Percentiles rank a stretch among this genome's conserved stretches.
These are phyloP conservation scores for Heimioporus retisporus DNA, from an alignment of 1,284 basidiomycete species.

Conservation along the genomic window DNA sequence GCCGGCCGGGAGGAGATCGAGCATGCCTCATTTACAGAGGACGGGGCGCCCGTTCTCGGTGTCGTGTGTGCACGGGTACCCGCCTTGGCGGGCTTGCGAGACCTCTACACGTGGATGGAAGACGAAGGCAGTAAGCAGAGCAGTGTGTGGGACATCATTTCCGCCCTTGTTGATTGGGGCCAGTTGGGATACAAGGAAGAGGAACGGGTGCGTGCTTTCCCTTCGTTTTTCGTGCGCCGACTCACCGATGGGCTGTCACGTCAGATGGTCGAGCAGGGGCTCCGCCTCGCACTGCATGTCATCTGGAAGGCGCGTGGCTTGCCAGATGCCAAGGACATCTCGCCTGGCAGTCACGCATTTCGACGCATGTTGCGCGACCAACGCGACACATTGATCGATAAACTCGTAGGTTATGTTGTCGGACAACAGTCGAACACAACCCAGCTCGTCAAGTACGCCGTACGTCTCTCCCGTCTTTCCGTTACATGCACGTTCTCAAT, in stretches of 20 bases:
- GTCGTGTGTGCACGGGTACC: conserved; percentile 82
- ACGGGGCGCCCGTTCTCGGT: conserved; percentile 80
- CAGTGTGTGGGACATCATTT: conserved; percentile 90
- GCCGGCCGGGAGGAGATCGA: conserved; percentile 88
- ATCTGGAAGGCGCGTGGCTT: conserved; percentile 85
- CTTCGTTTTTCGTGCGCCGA: too few species aligned
- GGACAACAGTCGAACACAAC: conserved; percentile 87
- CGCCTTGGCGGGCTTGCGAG: conserved; percentile 75
- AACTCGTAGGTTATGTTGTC: conserved; percentile 84
- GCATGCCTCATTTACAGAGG: conserved; percentile 84
- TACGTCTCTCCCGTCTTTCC: conserved; percentile 47
- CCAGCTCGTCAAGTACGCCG: conserved; percentile 84
- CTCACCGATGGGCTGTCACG: too few species aligned
- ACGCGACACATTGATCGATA: conserved; percentile 77
- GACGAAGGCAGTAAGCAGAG: conserved; percentile 91
- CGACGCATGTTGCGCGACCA: conserved; percentile 66
- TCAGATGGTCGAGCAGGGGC: conserved; percentile 87
- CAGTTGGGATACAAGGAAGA: conserved; percentile 93
- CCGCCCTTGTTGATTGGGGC: conserved; percentile 87
- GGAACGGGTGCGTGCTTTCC: conserved; percentile 67
- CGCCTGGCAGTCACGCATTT: conserved; percentile 65
- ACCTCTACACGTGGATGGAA: conserved; percentile 86
- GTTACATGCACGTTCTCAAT: conserved; percentile 12
- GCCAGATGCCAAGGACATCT: conserved; percentile 56
- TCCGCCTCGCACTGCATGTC: conserved; percentile 83